Conservation (phyloP, 2,329 filamentous ascomycete species). For the Neofusicoccum laricinum region DNA sequence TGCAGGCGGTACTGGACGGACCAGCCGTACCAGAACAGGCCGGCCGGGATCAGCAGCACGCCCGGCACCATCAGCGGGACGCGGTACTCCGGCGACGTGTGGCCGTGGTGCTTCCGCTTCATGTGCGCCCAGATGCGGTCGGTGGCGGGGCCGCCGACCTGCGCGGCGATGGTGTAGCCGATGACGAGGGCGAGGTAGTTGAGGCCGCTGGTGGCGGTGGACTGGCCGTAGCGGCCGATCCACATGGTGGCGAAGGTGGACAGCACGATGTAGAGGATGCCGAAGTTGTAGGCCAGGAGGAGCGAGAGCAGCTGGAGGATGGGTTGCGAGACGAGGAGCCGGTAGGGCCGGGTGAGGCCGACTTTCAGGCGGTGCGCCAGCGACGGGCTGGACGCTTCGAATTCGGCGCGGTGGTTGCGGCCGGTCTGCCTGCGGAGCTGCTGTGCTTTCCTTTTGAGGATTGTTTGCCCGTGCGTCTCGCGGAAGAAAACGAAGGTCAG, state of each 20-base stretch:
- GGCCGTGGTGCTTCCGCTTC: conserved; percentile 18
- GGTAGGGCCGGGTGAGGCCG: conserved; percentile 51
- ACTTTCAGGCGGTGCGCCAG: conserved; percentile 23
- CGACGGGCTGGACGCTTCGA: conserved; percentile 18
- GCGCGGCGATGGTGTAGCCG: conserved; percentile 32
- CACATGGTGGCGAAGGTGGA: conserved; percentile 25
- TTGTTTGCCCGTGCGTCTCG: conserved; percentile 48
- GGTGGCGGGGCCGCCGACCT: conserved; percentile 27
- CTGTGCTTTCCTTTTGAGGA: conserved; percentile 46
- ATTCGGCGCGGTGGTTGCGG: conserved; percentile 32
- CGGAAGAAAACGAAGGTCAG: conserved; percentile 38
- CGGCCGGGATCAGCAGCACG: conserved; percentile 25
- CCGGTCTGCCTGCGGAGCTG: conserved; percentile 47
- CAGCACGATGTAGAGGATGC: conserved; percentile 29
- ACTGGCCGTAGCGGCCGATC: conserved; percentile 23
- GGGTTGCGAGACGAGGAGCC: conserved; percentile 53
- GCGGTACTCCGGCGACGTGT: conserved; percentile 23
- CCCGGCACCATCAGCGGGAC: conserved; percentile 25
- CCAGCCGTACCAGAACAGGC: conserved; percentile 29
- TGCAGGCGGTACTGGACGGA: conserved; percentile 23
- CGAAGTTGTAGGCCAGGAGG: conserved; percentile 42
- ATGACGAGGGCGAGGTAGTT: conserved; percentile 37
- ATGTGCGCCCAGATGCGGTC: conserved; percentile 29
- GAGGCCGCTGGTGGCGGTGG: conserved; percentile 20
- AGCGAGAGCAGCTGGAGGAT: conserved; percentile 45